phyloP scores from a whole-genome alignment of 495 filamentous ascomycete genomes.

The Podospora anserina region DNA sequence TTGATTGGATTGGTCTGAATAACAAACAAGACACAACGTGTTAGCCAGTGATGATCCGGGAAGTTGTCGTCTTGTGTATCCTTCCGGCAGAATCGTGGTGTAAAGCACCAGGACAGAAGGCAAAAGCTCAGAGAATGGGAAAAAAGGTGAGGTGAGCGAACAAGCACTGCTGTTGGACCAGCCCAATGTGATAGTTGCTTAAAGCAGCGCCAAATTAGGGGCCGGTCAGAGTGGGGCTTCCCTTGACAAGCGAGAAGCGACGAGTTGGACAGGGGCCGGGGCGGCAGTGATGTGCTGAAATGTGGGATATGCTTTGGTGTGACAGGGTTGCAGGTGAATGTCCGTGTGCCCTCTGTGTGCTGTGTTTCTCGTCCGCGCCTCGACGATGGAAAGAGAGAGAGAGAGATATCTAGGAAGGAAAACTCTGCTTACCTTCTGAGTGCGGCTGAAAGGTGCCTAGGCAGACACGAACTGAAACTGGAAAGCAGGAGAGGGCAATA shows the following conservation, averaged over 20 bases:
- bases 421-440: not conserved
- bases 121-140: not conserved
- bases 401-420: constrained; percentile 13
- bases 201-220: constrained; percentile 36
- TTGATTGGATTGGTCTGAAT: constrained; percentile 11
- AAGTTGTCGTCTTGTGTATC: not conserved
- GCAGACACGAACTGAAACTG: not conserved
- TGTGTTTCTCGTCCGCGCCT: constrained; percentile 7
- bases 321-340: constrained; percentile 30
- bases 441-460: not conserved
- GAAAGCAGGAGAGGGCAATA: constrained; percentile 12
- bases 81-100: constrained; percentile 2
- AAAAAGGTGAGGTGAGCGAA: not conserved
- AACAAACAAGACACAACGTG: constrained; percentile 7
- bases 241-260: constrained; percentile 34
- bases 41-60: constrained; percentile 12
- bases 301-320: constrained; percentile 34
- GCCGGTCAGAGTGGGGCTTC: constrained; percentile 17
- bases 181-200: constrained; percentile 15
- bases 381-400: not conserved
- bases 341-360: constrained; percentile 10
- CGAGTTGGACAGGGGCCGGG: constrained; percentile 33
- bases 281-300: constrained; percentile 39
- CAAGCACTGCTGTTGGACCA: not conserved
- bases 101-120: constrained; percentile 3